Evolutionary conservation across 2,329 filamentous ascomycete species (phyloP).

Genomic region (Calonectria pseudoreteaudii): DNA sequence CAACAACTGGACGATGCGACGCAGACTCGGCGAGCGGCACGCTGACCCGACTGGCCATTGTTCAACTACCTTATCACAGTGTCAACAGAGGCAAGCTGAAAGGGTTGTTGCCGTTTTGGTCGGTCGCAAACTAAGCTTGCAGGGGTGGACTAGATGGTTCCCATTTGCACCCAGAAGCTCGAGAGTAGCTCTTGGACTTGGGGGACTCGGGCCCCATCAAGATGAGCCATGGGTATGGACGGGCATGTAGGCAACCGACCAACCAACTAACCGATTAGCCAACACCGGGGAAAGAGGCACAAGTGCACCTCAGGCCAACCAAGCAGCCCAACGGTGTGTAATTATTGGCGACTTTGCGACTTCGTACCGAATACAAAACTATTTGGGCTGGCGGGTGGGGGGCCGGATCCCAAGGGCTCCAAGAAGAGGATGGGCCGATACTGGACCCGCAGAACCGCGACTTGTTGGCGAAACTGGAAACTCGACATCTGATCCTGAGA

Average conservation of each 20-base stretch:
- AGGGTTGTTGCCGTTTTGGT: slow-evolving; percentile 16
- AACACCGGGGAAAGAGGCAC: background rate
- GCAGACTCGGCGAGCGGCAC: slow-evolving; percentile 20
- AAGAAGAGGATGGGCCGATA: slow-evolving; percentile 36
- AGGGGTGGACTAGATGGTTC: slow-evolving; percentile 23
- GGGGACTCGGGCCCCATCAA: slow-evolving; percentile 2
- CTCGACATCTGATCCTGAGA: slow-evolving; percentile 32
- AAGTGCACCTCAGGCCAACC: slow-evolving; percentile 4
- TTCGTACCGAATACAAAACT: slow-evolving; percentile 12
- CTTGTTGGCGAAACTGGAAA: slow-evolving; percentile 28
- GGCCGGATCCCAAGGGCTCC: slow-evolving; percentile 5
- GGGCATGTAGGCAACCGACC: slow-evolving; percentile 2
- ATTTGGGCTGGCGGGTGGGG: slow-evolving; percentile 6
- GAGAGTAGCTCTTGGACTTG: slow-evolving; percentile 7
- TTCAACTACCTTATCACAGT: slow-evolving; percentile 23
- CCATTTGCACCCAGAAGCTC: background rate
- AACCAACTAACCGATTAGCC: slow-evolving; percentile 4
- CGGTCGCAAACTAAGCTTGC: slow-evolving; percentile 12
- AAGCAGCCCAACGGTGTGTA: slow-evolving; percentile 11
- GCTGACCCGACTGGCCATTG: slow-evolving; percentile 10
- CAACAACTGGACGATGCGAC: slow-evolving; percentile 21
- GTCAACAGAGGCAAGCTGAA: slow-evolving; percentile 19
- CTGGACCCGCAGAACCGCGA: slow-evolving; percentile 29
- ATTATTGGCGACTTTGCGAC: slow-evolving; percentile 3
- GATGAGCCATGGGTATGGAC: background rate